phyloP scores from a whole-genome alignment of 1,139 yeast species.

The Candida tropicalis region DNA sequence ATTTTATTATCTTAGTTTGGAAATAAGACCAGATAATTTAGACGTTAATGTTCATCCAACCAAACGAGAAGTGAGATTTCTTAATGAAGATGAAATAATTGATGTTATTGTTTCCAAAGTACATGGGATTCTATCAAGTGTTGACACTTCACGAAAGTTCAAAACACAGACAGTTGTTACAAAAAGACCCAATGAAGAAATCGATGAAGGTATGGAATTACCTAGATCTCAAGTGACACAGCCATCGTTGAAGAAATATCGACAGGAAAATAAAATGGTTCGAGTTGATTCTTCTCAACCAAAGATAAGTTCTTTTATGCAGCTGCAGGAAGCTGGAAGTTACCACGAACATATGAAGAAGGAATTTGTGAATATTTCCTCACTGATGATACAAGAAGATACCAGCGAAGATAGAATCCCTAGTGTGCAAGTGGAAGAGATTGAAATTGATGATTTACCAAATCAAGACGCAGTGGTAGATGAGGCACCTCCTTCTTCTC shows the following conservation, averaged over 20 bases:
- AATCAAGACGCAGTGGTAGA: background rate
- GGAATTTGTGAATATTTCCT: constrained; percentile 7
- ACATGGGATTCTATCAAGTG: constrained; percentile 52
- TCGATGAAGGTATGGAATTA: constrained; percentile 12
- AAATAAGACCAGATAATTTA: constrained; percentile 65
- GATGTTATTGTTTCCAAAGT: constrained; percentile 56
- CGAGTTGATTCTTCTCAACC: constrained; percentile 64
- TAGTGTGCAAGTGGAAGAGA: constrained; percentile 7
- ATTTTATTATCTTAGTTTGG: constrained; percentile 72
- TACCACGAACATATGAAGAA: constrained; percentile 12
- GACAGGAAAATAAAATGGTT: constrained; percentile 67
- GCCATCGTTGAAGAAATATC: constrained; percentile 27
- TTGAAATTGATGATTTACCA: constrained; percentile 6
- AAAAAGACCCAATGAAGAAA: constrained; percentile 21
- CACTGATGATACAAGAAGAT: constrained; percentile 8
- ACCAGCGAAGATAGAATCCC: constrained; percentile 6
- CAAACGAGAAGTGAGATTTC: constrained; percentile 85
- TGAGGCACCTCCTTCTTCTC: background rate
- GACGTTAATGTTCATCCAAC: constrained; percentile 98
- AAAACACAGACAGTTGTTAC: constrained; percentile 59
- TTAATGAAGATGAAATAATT: constrained; percentile 84
- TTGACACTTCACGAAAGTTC: constrained; percentile 72
- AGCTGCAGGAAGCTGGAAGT: constrained; percentile 7
- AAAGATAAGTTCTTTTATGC: constrained; percentile 20
- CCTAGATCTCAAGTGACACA: constrained; percentile 12